A percentile compares a stretch with the other conserved stretches of the same genome.
These are phyloP conservation scores for Voacanga thouarsii DNA, from an alignment of 257 asterid genomes.

Conservation along the genomic window DNA sequence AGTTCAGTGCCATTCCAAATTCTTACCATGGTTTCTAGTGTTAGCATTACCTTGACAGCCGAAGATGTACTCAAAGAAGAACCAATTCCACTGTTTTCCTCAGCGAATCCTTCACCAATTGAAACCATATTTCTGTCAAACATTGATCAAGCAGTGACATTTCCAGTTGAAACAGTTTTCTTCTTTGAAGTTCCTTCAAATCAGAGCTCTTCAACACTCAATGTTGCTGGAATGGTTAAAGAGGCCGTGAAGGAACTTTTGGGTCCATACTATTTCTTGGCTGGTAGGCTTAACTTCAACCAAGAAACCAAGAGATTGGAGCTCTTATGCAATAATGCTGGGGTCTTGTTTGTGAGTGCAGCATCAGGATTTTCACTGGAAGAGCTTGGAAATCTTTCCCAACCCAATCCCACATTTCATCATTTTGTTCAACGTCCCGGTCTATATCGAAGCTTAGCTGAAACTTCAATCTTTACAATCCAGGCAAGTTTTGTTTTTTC, in stretches of 20 bases:
- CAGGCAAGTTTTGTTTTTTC: slow-evolving; percentile 27
- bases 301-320: slow-evolving; percentile 32
- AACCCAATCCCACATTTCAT: slow-evolving; percentile 34
- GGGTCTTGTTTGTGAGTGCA: slow-evolving; percentile 40
- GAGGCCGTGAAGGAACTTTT: slow-evolving; percentile 37
- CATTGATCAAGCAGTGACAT: slow-evolving; percentile 40
- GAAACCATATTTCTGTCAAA: slow-evolving; percentile 41
- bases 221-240: slow-evolving; percentile 22
- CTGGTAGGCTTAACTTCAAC: slow-evolving; percentile 42
- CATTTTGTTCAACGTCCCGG: slow-evolving; percentile 37
- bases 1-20: too few species aligned
- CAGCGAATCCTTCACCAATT: slow-evolving; percentile 21
- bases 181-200: slow-evolving; percentile 32
- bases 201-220: slow-evolving; percentile 10
- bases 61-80: slow-evolving; percentile 32
- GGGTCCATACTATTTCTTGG: slow-evolving; percentile 45
- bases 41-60: slow-evolving; percentile 13
- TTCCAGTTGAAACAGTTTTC: slow-evolving; percentile 44
- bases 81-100: slow-evolving; percentile 26
- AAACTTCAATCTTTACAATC: slow-evolving; percentile 39
- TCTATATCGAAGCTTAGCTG: slow-evolving; percentile 27
- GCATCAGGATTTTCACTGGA: slow-evolving; percentile 20
- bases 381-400: slow-evolving; percentile 40
- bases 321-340: slow-evolving; percentile 45
- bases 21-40: not conserved